These are phyloP conservation scores for Sphagnum tenellum DNA, from an alignment of 225 moss, liverwort and hornwort species.

Conservation along the genomic window DNA sequence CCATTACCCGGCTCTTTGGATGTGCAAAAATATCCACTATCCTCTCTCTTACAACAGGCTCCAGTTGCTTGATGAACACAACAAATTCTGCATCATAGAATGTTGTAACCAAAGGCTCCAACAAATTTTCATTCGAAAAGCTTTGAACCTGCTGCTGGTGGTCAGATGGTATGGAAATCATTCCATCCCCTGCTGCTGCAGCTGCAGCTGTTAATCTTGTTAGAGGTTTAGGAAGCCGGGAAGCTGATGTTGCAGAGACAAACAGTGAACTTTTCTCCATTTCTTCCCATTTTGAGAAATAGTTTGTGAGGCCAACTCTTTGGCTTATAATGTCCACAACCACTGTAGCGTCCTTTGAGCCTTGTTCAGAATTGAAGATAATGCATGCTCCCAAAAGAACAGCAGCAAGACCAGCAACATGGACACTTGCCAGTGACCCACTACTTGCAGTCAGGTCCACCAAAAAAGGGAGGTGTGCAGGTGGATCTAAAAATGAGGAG, in stretches of 20 bases:
- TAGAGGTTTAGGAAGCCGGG: conserved; percentile 85
- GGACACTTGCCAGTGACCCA: conserved; percentile 78
- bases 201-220: conserved; percentile 90
- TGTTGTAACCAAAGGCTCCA: conserved; percentile 75
- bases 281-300: conserved; percentile 88
- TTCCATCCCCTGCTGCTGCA: conserved; percentile 81
- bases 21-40: conserved; percentile 88
- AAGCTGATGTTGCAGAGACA: conserved; percentile 55
- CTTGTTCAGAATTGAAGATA: conserved; percentile 61
- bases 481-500: conserved; percentile 69
- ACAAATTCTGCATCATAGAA: conserved; percentile 89
- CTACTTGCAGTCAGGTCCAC: conserved; percentile 75
- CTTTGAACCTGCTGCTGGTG: conserved; percentile 30
- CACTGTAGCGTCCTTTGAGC: conserved; percentile 54
- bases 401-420: conserved; percentile 89
- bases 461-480: conserved; percentile 80
- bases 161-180: conserved; percentile 53
- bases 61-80: conserved; percentile 55
- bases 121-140: conserved; percentile 12
- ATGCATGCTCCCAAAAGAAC: conserved; percentile 89
- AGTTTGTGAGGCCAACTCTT: conserved; percentile 70
- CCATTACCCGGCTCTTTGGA: conserved; percentile 51
- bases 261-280: conserved; percentile 80
- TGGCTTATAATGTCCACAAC: conserved; percentile 75
- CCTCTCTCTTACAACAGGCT: conserved; percentile 73